Base-by-base conservation (phyloP, 225 moss, liverwort and hornwort species). In the Bryum argenteum region DNA sequence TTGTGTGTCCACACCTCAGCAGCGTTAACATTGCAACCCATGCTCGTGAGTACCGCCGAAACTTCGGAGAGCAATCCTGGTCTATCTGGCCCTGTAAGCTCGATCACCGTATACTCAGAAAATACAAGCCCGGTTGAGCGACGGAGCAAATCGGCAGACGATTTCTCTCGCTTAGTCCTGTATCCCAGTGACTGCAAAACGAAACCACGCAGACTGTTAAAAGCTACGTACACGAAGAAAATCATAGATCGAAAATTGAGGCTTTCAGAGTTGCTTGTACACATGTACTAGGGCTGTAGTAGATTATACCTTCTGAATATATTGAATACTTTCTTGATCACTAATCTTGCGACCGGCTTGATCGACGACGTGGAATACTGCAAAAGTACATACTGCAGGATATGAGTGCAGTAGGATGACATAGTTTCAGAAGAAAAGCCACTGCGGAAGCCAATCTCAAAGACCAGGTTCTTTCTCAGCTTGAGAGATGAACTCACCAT, bases 1-100 rank as follows among this genome's bases (percentile, higher is more conserved):
- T 87, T 87, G 51, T 89, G 87, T 1, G 87, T 89, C 87, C 87
- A 89, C 2, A 89, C 86, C 58, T 87, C 87, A 1, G 89, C 84
- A 58, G 86, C 86, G 10, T 83, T 83, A 15, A 89, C 87, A 38
- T 84, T 87, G 44, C 87, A 89, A 5, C 75, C 28, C 73, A 81
- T 63, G 23, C 71, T 72, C 3, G 87, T 81, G 8, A 89, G 77
- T 22, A 89, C 79, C 9, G 83, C 86, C 2, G 83, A 84, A 26
- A 87, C 61, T 19, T 89, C 84, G 21, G 81, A 84, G 0, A 87
- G 38, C 23, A 84, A 77, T 0, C 89, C 84, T 1, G 81, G 82
- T 23, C 89, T 74, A 15, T 89, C 87, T 1, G 78, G 79, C 1
- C 89, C 87, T 8, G 84, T 84, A 1, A 89, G 69, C 63, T 89